A percentile compares a stretch with the other conserved stretches of the same genome.
phyloP scores from a whole-genome alignment of 352 stramenopile species.

The Phytophthora cryptogea region DNA sequence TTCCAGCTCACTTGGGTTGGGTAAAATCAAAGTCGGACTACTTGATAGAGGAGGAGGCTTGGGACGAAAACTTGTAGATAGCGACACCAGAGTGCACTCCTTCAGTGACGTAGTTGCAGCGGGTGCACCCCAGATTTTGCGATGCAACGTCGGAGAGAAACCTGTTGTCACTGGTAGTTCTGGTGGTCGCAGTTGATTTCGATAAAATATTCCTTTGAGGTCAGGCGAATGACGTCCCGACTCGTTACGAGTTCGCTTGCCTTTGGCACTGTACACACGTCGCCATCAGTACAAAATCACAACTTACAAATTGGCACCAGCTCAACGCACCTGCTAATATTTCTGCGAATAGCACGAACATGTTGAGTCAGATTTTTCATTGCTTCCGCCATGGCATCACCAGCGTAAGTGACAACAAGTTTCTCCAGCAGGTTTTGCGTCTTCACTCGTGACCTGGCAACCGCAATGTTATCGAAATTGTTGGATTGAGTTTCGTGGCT shows the following conservation, averaged over 20 bases:
- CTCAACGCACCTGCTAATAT: constrained; percentile 16
- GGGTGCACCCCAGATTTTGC: constrained; percentile 12
- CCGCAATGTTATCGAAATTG: background rate
- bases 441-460: background rate
- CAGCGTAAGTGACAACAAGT: constrained; percentile 12
- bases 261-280: background rate
- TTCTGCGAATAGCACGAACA: constrained; percentile 4
- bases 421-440: constrained; percentile 4
- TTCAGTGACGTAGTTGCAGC: background rate
- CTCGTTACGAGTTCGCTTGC: constrained; percentile 3
- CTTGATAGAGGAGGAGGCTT: constrained; percentile 2
- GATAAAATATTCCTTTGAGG: constrained; percentile 33
- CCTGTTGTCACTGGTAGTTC: constrained; percentile 16
- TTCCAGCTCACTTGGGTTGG: background rate
- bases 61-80: constrained; percentile 6
- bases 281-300: background rate
- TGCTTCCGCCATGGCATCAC: constrained; percentile 19
- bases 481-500: background rate
- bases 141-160: constrained; percentile 3
- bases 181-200: constrained; percentile 23
- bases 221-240: constrained; percentile 2
- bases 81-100: constrained; percentile 5
- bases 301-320: background rate
- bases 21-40: background rate
- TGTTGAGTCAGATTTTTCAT: constrained; percentile 13